Conservation (phyloP, 1,139 yeast species). For the Protomyces lactucae-debilis region DNA sequence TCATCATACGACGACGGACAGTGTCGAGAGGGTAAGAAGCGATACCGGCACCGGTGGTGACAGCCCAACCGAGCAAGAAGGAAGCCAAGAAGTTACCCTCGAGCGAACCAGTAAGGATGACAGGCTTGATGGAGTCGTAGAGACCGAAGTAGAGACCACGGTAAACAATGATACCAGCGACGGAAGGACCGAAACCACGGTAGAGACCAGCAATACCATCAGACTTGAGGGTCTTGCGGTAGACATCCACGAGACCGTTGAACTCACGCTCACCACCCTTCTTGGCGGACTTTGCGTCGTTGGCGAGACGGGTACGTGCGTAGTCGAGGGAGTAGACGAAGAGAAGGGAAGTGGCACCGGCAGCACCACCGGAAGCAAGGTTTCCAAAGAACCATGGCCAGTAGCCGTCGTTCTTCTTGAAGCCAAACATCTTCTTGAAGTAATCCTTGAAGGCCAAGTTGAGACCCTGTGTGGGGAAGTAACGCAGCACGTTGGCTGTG, state of each 20-base stretch:
- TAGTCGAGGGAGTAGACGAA: conserved; percentile 76
- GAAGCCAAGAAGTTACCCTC: conserved; percentile 69
- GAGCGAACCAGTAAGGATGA: conserved; percentile 64
- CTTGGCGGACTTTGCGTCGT: conserved; percentile 70
- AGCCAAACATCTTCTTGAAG: conserved; percentile 71
- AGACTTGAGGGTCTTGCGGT: conserved; percentile 68
- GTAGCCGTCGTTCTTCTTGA: conserved; percentile 64
- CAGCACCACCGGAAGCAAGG: conserved; percentile 79
- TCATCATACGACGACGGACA: conserved; percentile 84
- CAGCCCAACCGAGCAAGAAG: conserved; percentile 73
- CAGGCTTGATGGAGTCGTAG: conserved; percentile 74
- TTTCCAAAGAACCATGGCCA: conserved; percentile 71
- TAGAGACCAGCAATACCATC: conserved; percentile 77
- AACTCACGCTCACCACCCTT: conserved; percentile 71
- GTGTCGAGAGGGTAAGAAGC: conserved; percentile 79
- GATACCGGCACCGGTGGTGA: conserved; percentile 72
- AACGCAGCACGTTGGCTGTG: conserved; percentile 78
- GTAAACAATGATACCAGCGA: conserved; percentile 73
- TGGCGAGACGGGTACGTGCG: conserved; percentile 80
- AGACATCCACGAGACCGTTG: conserved; percentile 72
- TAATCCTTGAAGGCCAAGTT: conserved; percentile 82
- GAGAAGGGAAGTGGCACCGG: conserved; percentile 71
- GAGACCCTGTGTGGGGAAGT: conserved; percentile 81
- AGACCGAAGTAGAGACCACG: conserved; percentile 81
- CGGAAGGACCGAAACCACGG: conserved; percentile 83